A percentile compares a stretch with the other conserved stretches of the same genome.
Conservation (phyloP, 805 yeast species). For the Wickerhamiella occidentalis region DNA sequence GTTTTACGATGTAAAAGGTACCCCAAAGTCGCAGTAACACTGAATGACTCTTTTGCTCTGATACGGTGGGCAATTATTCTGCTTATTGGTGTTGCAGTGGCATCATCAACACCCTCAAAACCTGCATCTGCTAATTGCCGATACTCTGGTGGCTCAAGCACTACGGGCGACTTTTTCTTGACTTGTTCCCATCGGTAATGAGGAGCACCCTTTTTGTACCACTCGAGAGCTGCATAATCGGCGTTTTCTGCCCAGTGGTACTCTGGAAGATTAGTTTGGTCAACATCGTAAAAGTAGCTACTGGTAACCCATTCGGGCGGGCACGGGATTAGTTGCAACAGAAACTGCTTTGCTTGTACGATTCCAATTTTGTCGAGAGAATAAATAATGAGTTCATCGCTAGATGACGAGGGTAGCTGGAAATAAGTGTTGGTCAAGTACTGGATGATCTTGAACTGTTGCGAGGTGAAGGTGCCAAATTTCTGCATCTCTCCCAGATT, state of each 20-base stretch:
- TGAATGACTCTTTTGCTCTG: conserved; percentile 3
- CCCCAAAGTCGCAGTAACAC: conserved; percentile 27
- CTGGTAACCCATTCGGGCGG: conserved; percentile 13
- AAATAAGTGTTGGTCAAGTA: conserved; percentile 24
- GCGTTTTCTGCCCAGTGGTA: conserved; percentile 14
- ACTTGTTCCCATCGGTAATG: conserved; percentile 22
- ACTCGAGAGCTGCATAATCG: conserved; percentile 22
- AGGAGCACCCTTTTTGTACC: conserved; percentile 21
- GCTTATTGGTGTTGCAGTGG: neutral
- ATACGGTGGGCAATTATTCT: neutral
- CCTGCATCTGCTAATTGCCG: neutral
- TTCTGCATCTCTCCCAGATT: conserved; percentile 24
- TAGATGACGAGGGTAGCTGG: conserved; percentile 3
- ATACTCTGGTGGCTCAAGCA: neutral
- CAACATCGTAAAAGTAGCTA: conserved; percentile 16
- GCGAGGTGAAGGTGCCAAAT: conserved; percentile 12
- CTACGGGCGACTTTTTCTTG: conserved; percentile 9
- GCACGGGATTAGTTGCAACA: conserved; percentile 12
- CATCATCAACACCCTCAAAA: conserved; percentile 1
- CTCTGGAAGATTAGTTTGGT: conserved; percentile 6
- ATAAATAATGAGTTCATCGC: conserved; percentile 16
- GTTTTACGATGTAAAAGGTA: conserved; percentile 20
- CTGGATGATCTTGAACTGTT: conserved; percentile 22
- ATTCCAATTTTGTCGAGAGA: conserved; percentile 14
- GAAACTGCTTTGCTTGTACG: conserved; percentile 18